Conservation (phyloP, 2,329 filamentous ascomycete species). For the Beauveria sp. region DNA sequence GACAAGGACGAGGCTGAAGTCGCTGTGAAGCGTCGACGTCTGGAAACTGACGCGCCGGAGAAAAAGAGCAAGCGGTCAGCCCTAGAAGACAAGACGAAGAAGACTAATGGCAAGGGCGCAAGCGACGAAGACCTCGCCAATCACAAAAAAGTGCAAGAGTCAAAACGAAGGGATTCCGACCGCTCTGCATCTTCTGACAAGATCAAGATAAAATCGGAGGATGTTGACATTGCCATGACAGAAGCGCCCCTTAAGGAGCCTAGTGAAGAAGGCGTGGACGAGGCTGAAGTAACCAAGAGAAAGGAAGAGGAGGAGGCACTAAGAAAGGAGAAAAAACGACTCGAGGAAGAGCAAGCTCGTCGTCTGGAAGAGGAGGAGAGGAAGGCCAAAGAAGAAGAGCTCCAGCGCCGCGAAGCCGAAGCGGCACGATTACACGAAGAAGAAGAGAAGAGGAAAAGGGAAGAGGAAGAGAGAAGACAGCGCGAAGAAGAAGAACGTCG, state of each 20-base stretch:
- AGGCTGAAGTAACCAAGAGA: constrained; percentile 21
- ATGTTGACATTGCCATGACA: constrained; percentile 48
- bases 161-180: constrained; percentile 34
- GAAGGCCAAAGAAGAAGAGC: constrained; percentile 22
- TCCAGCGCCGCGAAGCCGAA: constrained; percentile 17
- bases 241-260: constrained; percentile 31
- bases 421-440: constrained; percentile 17
- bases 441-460: constrained; percentile 15
- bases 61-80: constrained; percentile 35
- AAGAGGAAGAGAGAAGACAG: constrained; percentile 18
- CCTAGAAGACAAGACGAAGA: constrained; percentile 37
- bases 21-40: constrained; percentile 47
- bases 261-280: constrained; percentile 25
- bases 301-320: constrained; percentile 23
- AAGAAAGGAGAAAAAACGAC: constrained; percentile 13
- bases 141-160: constrained; percentile 28
- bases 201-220: constrained; percentile 52
- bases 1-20: constrained; percentile 47
- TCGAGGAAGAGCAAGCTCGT: constrained; percentile 15
- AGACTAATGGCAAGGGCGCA: constrained; percentile 29
- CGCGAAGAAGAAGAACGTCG: constrained; percentile 30
- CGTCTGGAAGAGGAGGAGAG: constrained; percentile 26
- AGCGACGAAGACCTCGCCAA: constrained; percentile 33
- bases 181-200: constrained; percentile 38
- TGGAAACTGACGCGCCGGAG: constrained; percentile 48